Conservation (phyloP, 805 yeast genomes). For the Hemisphaericaspora nanyangensis region DNA sequence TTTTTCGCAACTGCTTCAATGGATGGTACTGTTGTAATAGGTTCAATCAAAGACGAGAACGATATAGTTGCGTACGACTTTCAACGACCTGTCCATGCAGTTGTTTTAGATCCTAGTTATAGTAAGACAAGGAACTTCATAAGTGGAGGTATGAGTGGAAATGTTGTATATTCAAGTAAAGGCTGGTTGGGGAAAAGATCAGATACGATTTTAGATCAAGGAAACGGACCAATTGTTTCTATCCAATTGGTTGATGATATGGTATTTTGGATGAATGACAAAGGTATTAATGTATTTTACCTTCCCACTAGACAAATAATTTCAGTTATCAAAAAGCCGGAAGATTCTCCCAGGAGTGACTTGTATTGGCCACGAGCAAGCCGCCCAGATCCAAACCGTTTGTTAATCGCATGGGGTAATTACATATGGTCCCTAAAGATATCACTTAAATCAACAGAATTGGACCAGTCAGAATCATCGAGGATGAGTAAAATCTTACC, state of each 20-base stretch:
- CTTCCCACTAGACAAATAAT: conserved; percentile 47
- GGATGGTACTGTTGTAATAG: conserved; percentile 89
- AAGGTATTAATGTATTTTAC: conserved; percentile 70
- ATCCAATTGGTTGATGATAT: conserved; percentile 61
- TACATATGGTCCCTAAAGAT: conserved; percentile 68
- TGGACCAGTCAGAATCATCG: conserved; percentile 16
- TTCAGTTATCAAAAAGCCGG: conserved; percentile 53
- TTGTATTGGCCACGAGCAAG: conserved; percentile 79
- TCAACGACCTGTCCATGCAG: conserved; percentile 84
- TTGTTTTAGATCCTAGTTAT: conserved; percentile 74
- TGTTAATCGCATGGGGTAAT: conserved; percentile 80
- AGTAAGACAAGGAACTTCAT: conserved; percentile 58
- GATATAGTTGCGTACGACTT: conserved; percentile 77
- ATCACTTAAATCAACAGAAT: conserved; percentile 20
- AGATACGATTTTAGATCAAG: conserved; percentile 61
- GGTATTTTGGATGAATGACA: conserved; percentile 79
- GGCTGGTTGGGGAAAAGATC: conserved; percentile 85
- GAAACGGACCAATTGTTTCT: conserved; percentile 67
- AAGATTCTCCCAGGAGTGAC: conserved; percentile 61
- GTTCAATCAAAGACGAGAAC: conserved; percentile 56
- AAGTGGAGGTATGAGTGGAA: conserved; percentile 89
- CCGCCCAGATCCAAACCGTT: conserved; percentile 58
- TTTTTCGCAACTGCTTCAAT: conserved; percentile 85
- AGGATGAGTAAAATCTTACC: conserved; percentile 41
- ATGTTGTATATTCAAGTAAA: conserved; percentile 65